Percentiles rank a stretch among this genome's conserved stretches.
phyloP scores from a whole-genome alignment of 768 basidiomycete species.

The Lactifluus volemus region DNA sequence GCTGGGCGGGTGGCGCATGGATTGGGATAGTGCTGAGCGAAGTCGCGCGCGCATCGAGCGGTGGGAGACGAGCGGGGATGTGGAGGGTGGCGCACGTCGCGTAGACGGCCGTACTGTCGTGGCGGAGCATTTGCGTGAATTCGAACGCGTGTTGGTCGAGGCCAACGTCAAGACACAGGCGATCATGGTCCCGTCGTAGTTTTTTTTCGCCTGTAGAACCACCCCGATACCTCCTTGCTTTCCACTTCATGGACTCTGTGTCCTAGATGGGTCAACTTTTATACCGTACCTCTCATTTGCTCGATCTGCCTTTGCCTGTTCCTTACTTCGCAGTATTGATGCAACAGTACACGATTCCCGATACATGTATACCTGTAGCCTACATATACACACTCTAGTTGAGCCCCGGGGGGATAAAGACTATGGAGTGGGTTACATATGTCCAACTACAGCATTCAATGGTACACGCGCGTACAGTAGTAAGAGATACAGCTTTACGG shows the following conservation, averaged over 20 bases:
- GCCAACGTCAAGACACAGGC: conserved; percentile 70
- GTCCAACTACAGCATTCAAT: not conserved
- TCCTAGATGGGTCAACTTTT: not conserved
- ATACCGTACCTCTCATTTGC: conserved; percentile 1
- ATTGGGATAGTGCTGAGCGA: conserved; percentile 80
- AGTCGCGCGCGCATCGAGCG: conserved; percentile 67
- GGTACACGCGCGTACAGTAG: not conserved
- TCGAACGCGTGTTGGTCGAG: conserved; percentile 61
- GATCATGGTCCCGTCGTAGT: conserved; percentile 64
- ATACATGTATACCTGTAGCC: conserved; percentile 17
- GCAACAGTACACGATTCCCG: conserved; percentile 6
- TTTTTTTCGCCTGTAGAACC: not conserved
- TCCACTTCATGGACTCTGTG: not conserved
- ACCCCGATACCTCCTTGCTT: not conserved
- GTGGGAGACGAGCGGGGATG: conserved; percentile 64
- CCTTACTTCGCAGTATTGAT: not conserved
- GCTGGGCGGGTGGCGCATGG: conserved; percentile 67
- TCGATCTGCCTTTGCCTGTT: conserved; percentile 6
- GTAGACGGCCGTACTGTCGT: conserved; percentile 65
- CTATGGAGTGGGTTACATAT: not conserved
- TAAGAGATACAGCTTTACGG: not conserved
- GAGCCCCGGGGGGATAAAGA: not conserved
- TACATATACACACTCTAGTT: conserved; percentile 7
- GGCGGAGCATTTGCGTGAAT: conserved; percentile 70
- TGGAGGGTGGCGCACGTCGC: conserved; percentile 33